A percentile compares a stretch with the other conserved stretches of the same genome.
phyloP scores from a whole-genome alignment of 192 early-diverging fungal species.

The Coemansia aciculifera region DNA sequence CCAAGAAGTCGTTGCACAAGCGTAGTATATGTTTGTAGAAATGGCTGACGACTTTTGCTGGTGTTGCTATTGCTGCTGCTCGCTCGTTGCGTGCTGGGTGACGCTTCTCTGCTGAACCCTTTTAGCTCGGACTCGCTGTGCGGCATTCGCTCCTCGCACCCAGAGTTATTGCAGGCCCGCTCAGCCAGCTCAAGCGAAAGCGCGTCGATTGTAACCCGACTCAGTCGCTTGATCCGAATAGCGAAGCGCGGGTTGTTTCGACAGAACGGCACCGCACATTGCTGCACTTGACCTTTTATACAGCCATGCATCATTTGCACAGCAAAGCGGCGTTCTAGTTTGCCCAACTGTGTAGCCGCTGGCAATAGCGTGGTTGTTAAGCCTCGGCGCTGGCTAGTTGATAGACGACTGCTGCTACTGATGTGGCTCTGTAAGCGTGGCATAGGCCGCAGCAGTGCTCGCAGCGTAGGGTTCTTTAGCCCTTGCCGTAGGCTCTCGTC shows the following conservation, averaged over 20 bases:
- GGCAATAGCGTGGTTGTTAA: background rate
- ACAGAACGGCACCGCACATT: conserved; percentile 23
- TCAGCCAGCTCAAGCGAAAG: conserved; percentile 30
- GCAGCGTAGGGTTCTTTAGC: conserved; percentile 14
- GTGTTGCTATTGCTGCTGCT: background rate
- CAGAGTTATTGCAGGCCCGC: conserved; percentile 6
- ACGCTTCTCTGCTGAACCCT: background rate
- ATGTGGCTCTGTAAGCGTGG: background rate
- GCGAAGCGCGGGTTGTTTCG: conserved; percentile 17
- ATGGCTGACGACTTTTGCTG: background rate
- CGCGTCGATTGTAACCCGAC: background rate
- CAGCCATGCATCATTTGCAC: conserved; percentile 26
- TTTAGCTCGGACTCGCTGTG: conserved; percentile 11
- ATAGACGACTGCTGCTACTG: background rate
- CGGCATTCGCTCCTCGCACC: conserved; percentile 18
- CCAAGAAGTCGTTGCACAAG: conserved; percentile 14
- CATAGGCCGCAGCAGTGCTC: conserved; percentile 17
- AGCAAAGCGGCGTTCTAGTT: conserved; percentile 13
- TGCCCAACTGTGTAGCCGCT: background rate
- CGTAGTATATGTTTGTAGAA: conserved; percentile 12
- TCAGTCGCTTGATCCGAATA: conserved; percentile 6
- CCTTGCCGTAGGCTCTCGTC: conserved; percentile 18
- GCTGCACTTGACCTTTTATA: background rate
- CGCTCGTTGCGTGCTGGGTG: background rate
- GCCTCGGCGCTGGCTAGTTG: background rate